These are phyloP conservation scores for Termitomyces titanicus DNA, from an alignment of 768 basidiomycete species.

Conservation along the genomic window DNA sequence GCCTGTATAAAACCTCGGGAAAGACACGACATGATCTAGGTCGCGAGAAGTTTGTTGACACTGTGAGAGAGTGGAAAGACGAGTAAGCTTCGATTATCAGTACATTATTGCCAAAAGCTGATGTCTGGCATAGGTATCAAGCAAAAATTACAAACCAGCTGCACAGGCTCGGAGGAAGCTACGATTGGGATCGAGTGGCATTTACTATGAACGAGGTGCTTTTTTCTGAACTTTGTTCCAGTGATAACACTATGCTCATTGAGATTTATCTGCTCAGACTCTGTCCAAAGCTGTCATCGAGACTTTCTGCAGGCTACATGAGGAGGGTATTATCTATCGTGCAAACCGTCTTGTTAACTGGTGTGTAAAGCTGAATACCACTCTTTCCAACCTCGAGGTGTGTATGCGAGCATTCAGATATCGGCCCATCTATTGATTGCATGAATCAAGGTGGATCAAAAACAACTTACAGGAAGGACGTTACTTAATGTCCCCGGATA, in stretches of 20 bases:
- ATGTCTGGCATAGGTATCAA: constrained; percentile 64
- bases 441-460: constrained; percentile 77
- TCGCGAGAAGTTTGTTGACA: constrained; percentile 84
- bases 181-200: constrained; percentile 91
- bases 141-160: constrained; percentile 89
- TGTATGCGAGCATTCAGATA: constrained; percentile 4
- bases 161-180: constrained; percentile 84
- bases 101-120: neutral
- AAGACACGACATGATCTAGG: constrained; percentile 93
- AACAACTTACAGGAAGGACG: constrained; percentile 80
- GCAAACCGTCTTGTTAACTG: constrained; percentile 97
- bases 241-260: neutral
- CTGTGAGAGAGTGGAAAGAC: constrained; percentile 95
- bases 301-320: constrained; percentile 86
- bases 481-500: constrained; percentile 91
- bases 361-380: constrained; percentile 95
- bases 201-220: constrained; percentile 93
- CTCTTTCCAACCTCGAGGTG: constrained; percentile 96
- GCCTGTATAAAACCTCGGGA: constrained; percentile 78
- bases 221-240: neutral
- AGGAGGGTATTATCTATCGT: constrained; percentile 90
- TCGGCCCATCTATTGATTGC: neutral
- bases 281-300: constrained; percentile 88
- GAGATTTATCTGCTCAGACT: constrained; percentile 31
- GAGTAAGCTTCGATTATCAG: constrained; percentile 53